Percentiles rank a stretch among this genome's conserved stretches.
phyloP scores from a whole-genome alignment of 345 rosid genomes.

The Eucalyptus pumila region DNA sequence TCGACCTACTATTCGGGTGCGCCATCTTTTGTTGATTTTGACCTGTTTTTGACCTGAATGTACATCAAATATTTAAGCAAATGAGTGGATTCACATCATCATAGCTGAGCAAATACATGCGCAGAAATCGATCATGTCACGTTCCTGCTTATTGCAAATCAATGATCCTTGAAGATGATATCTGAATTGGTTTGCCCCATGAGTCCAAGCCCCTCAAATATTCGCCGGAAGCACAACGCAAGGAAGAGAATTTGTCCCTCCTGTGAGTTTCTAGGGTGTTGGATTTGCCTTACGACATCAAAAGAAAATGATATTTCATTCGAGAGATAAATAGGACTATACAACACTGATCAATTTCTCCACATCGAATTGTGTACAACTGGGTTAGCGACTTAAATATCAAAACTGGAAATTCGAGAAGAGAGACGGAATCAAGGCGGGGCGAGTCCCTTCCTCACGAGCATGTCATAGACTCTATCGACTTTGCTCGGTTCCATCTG shows the following conservation, averaged over 20 bases:
- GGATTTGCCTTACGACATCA: background rate
- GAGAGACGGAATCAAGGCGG: background rate
- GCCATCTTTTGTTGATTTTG: background rate
- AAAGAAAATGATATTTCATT: background rate
- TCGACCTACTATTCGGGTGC: background rate
- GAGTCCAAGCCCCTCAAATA: background rate
- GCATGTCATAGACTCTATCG: constrained; percentile 85
- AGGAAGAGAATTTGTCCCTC: background rate
- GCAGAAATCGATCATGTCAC: background rate
- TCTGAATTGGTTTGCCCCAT: background rate
- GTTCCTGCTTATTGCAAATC: background rate
- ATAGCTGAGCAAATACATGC: background rate
- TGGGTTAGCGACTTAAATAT: background rate
- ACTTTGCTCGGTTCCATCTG: constrained; percentile 69
- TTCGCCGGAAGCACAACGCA: background rate
- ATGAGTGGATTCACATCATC: background rate
- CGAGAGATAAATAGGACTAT: background rate
- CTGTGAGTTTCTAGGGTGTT: background rate
- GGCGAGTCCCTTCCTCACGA: constrained; percentile 90
- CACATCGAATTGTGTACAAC: background rate
- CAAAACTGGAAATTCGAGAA: background rate
- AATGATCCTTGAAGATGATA: background rate
- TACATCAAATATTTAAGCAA: background rate
- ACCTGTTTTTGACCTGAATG: background rate
- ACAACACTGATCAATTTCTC: background rate